phyloP scores from a whole-genome alignment of 1,284 basidiomycete genomes.

The Xerocomus minutiporus region DNA sequence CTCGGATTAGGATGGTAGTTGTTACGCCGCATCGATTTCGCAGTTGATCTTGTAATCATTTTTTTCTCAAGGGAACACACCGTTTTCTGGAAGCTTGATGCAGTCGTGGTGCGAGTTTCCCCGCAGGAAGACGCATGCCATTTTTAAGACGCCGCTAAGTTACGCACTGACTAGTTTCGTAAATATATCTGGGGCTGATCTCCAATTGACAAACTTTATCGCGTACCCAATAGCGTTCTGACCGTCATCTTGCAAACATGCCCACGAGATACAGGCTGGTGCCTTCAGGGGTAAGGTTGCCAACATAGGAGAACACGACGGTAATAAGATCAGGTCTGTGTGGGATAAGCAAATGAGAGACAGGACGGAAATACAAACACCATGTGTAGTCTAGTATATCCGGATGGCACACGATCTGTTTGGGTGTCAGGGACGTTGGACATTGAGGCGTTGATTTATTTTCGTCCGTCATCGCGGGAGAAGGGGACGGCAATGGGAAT shows the following conservation, averaged over 20 bases:
- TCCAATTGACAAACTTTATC: conserved; percentile 35
- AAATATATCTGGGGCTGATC: conserved; percentile 8
- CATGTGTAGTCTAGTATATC: conserved; percentile 76
- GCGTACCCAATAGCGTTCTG: conserved; percentile 14
- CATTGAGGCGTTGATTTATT: conserved; percentile 23
- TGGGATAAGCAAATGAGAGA: conserved; percentile 25
- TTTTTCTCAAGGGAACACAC: conserved; percentile 11
- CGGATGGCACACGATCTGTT: conserved; percentile 72
- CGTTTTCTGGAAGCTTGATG: neutral
- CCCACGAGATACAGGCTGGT: conserved; percentile 88
- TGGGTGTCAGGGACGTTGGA: conserved; percentile 55
- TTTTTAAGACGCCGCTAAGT: conserved; percentile 12
- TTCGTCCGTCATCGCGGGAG: conserved; percentile 15
- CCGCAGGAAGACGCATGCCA: conserved; percentile 18
- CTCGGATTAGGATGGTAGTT: conserved; percentile 1
- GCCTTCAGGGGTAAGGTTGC: conserved; percentile 86
- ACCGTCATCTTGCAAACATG: conserved; percentile 72
- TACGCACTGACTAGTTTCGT: neutral
- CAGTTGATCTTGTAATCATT: conserved; percentile 28
- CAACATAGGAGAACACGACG: conserved; percentile 88
- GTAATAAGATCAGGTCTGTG: conserved; percentile 81
- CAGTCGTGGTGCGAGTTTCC: conserved; percentile 6
- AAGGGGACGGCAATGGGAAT: conserved; percentile 43
- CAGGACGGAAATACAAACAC: conserved; percentile 34
- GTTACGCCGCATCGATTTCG: conserved; percentile 9